Conservation (phyloP, 176 grass and related monocot genomes). For the Oryza nivara region DNA sequence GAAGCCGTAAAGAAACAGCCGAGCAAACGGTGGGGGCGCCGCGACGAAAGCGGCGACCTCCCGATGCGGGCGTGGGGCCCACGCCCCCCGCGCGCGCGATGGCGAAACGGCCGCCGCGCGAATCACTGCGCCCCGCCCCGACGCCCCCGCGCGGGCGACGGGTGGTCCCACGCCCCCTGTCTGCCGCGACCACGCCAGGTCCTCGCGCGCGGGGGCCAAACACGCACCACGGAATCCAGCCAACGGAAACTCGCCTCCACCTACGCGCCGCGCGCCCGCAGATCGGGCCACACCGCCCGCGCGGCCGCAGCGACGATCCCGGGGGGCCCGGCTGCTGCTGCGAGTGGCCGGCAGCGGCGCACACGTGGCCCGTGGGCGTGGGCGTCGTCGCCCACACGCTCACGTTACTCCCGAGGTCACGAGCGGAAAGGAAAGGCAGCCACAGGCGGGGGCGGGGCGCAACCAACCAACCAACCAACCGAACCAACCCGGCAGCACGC, state of each 20-base stretch:
- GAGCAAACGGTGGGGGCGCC: not conserved
- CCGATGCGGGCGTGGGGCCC: constrained; percentile 15
- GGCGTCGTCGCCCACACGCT: constrained; percentile 46
- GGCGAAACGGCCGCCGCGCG: constrained; percentile 59
- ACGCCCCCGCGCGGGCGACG: constrained; percentile 10
- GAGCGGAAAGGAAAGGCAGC: constrained; percentile 34
- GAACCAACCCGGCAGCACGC: not conserved
- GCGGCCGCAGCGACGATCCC: constrained; percentile 20
- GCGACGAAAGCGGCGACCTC: constrained; percentile 49
- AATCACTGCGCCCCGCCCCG: constrained; percentile 41
- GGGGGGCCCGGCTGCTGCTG: constrained; percentile 1
- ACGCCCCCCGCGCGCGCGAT: not conserved
- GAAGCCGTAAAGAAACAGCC: not conserved
- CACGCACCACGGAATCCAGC: not conserved
- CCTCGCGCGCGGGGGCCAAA: not conserved
- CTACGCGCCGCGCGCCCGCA: not conserved
- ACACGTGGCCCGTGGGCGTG: constrained; percentile 50
- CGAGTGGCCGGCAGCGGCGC: constrained; percentile 52
- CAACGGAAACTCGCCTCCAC: not conserved
- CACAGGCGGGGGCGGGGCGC: not conserved
- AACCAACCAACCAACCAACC: not conserved
- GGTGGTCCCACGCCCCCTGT: constrained; percentile 33
- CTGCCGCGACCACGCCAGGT: constrained; percentile 43
- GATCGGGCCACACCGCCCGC: not conserved
- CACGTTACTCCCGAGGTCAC: constrained; percentile 55